Evolutionary conservation across 164 flowering plant genomes (phyloP), one percentile per base, ranked within the genome.

Genomic region (Stephania cephalantha): DNA sequence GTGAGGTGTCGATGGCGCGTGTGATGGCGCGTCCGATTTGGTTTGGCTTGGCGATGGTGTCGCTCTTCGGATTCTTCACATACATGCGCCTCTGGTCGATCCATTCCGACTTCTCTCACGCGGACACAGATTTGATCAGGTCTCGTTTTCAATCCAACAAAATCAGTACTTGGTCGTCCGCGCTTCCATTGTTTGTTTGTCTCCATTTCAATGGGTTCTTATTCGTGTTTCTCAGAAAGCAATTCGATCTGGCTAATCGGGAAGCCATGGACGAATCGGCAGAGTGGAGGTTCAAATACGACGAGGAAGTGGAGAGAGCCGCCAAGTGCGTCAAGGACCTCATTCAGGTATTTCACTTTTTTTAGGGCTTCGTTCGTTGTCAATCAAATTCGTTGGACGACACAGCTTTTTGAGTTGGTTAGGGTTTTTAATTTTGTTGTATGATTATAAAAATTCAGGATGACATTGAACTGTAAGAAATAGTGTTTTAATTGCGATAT

Each of bases 201-300:
- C n/a, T 17, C 25, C n/a, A 22, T 17, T 58, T 58, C 22, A 17
- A 18, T 18, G 64, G 15, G 18, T 4, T 58, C 22, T 58, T 7
- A 15, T 17, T 11, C 7, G 64, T 58, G 22, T 58, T 22, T 2
- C n/a, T 58, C 81, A 92, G 97, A 77, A 80, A 79, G 72, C 89
- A 95, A 81, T 95, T 95, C 80, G 99, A 95, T 86, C 87, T 90
- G 66, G 98, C 98, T 53, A 88, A 87, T 73, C 85, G 79, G 80
- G 96, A 95, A 77, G 99, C 99, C 65, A 82, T 91, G 94, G 99
- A 95, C 81, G 99, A 95, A 87, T 90, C 97, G 75, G 97, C 99
- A 25, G 96, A 91, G 73, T 95, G 99, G 99, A 89, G 98, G 77
- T 61, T 78, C 79, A 95, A 80, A 76, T 95, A 83, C 73, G 99